Base-by-base conservation (phyloP, 2,329 filamentous ascomycete species). In the Cercospora berteroae region DNA sequence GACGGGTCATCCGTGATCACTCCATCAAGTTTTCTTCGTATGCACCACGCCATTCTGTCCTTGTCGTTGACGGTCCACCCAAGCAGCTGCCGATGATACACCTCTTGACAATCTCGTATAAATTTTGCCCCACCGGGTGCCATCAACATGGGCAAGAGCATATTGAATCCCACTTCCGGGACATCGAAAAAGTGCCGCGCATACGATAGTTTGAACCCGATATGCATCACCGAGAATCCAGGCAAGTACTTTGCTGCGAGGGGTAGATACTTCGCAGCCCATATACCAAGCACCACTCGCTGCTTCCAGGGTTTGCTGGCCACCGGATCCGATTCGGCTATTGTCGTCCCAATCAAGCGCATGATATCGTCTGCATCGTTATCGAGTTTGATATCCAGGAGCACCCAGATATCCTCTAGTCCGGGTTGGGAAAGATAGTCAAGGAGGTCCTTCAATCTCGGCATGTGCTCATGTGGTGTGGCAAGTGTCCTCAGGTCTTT, bases 11-110 rank as follows among this genome's bases (percentile, higher is more conserved):
- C 94, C 0, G 93, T 96, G 63, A 97, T 89, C 4, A 97, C 90
- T 0, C 92, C 94, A 73, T 96, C 91, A 1, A 96, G 81, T 3
- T 79, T 77, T 50, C 86, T 80, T 29, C 83, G 79, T 36, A 96
- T 87, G 70, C 88, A 86, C 92, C 93, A 97, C 73, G 88, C 85
- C 94, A 98, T 97, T 79, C 88, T 86, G 60, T 84, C 83, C 69
- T 87, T 85, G 13, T 90, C 86, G 77, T 98, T 97, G 60, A 97
- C 91, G 0, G 94, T 97, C 94, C 94, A 98, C 0, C 88, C 86
- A 73, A 90, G 89, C 4, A 97, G 81, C 4, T 86, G 84, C 23
- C 90, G 85, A 64, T 89, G 85, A 55, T 75, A 65, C 55, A 67
- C 67, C 48, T 70, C 57, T 63, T 71, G 67, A 8, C 73, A 73